phyloP scores from a whole-genome alignment of 495 filamentous ascomycete genomes.

The Hypoxylon lienhwacheense region DNA sequence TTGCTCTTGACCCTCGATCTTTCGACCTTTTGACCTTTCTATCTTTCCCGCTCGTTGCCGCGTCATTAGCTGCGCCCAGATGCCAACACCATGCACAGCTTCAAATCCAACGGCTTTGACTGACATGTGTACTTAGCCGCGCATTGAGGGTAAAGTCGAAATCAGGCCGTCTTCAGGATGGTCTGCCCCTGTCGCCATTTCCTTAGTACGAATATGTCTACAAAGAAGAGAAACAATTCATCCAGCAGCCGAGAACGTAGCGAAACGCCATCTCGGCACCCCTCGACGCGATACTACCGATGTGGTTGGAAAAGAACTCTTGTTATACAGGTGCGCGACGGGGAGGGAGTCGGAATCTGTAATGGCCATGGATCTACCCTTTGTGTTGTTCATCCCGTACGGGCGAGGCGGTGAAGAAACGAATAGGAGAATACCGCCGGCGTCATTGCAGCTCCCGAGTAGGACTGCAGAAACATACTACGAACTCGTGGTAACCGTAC shows the following conservation, averaged over 20 bases:
- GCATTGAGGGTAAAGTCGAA: constrained; percentile 97
- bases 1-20: constrained; percentile 8
- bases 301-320: constrained; percentile 92
- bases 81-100: background rate
- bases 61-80: background rate
- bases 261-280: constrained; percentile 88
- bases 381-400: constrained; percentile 95
- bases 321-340: constrained; percentile 80
- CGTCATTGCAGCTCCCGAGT: constrained; percentile 86
- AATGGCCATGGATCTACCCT: constrained; percentile 95
- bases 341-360: constrained; percentile 86
- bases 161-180: constrained; percentile 83
- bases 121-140: constrained; percentile 60
- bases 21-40: constrained; percentile 1
- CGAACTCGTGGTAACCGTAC: constrained; percentile 92
- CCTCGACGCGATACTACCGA: constrained; percentile 89
- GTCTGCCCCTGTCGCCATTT: constrained; percentile 85
- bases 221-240: constrained; percentile 95
- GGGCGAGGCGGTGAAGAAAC: constrained; percentile 86
- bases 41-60: constrained; percentile 9
- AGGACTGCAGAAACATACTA: constrained; percentile 95
- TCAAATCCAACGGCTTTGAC: constrained; percentile 17
- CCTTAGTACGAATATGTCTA: constrained; percentile 90
- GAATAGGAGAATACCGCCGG: constrained; percentile 85
- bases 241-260: constrained; percentile 88